Evolutionary conservation across 805 yeast species (phyloP).

Genomic region (Candida peoriensis): DNA sequence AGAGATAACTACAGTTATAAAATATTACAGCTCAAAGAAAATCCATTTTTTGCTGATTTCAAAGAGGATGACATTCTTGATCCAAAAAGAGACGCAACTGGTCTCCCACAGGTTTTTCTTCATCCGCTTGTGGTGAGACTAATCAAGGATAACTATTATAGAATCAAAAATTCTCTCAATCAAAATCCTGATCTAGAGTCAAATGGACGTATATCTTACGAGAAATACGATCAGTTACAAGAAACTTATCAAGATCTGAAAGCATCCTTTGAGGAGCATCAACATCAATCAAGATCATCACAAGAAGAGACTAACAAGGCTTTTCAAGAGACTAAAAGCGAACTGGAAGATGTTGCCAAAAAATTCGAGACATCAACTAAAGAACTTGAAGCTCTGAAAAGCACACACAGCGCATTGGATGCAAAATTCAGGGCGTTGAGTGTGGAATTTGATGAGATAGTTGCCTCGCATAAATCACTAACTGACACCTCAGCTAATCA

Average conservation of each 20-base stretch:
- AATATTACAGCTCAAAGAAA: conserved; percentile 66
- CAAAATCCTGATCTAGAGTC: conserved; percentile 78
- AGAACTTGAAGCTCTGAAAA: conserved; percentile 19
- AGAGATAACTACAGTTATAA: conserved; percentile 72
- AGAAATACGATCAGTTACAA: conserved; percentile 31
- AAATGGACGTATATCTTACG: conserved; percentile 57
- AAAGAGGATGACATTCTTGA: conserved; percentile 44
- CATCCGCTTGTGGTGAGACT: conserved; percentile 57
- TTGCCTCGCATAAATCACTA: conserved; percentile 29
- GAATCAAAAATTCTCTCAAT: conserved; percentile 66
- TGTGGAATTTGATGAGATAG: conserved; percentile 20
- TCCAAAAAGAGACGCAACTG: conserved; percentile 68
- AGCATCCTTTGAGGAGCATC: conserved; percentile 28
- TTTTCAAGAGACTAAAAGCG: conserved; percentile 14
- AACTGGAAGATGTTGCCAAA: conserved; percentile 10
- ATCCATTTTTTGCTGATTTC: conserved; percentile 48
- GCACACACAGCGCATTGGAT: conserved; percentile 18
- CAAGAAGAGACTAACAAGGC: conserved; percentile 25
- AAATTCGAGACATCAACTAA: conserved; percentile 5
- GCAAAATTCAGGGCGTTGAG: conserved; percentile 6
- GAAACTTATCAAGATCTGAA: conserved; percentile 31
- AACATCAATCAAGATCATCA: conserved; percentile 25
- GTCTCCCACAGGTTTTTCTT: conserved; percentile 81
- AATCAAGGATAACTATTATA: conserved; percentile 60
- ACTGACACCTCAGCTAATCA: conserved; percentile 30